Conservation (phyloP, 352 stramenopile genomes). For the Pythium angustatum region DNA sequence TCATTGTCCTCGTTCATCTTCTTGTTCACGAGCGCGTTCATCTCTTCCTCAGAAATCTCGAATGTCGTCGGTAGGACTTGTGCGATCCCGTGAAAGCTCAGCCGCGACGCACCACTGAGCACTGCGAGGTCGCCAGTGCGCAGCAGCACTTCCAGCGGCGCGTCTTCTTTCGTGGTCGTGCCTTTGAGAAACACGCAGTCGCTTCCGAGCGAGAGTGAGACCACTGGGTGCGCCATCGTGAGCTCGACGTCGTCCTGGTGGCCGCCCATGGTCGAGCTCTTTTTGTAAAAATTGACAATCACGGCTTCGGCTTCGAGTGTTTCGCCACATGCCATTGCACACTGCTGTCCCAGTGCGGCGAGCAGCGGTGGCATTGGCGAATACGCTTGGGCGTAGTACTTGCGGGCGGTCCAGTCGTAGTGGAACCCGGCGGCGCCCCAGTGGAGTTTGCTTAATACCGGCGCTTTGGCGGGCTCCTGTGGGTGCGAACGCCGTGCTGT, state of each 20-base stretch:
- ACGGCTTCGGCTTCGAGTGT: conserved; percentile 61
- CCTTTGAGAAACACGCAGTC: conserved; percentile 79
- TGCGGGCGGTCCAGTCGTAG: conserved; percentile 80
- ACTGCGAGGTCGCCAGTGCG: conserved; percentile 72
- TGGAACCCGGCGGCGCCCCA: conserved; percentile 76
- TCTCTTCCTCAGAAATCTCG: conserved; percentile 29
- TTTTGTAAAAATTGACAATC: conserved; percentile 87
- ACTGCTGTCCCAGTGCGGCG: conserved; percentile 39
- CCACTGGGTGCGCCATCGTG: conserved; percentile 80
- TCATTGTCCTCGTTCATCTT: conserved; percentile 2
- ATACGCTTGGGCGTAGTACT: conserved; percentile 59
- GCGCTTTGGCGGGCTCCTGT: conserved; percentile 39
- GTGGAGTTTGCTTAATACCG: conserved; percentile 61
- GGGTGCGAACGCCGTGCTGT: conserved; percentile 43
- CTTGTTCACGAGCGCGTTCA: conserved; percentile 28
- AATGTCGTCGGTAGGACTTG: conserved; percentile 56
- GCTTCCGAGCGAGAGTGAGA: conserved; percentile 77
- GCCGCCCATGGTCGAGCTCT: conserved; percentile 73
- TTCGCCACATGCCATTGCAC: conserved; percentile 56
- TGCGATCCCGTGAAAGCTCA: conserved; percentile 75
- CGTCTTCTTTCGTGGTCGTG: conserved; percentile 56
- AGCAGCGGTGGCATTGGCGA: conserved; percentile 56
- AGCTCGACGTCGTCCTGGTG: conserved; percentile 85
- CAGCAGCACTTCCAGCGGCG: conserved; percentile 61
- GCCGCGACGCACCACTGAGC: conserved; percentile 54